Evolutionary conservation across 805 yeast species (phyloP), one percentile per base, ranked within the genome.

Genomic region (Cyberlindnera americana): DNA sequence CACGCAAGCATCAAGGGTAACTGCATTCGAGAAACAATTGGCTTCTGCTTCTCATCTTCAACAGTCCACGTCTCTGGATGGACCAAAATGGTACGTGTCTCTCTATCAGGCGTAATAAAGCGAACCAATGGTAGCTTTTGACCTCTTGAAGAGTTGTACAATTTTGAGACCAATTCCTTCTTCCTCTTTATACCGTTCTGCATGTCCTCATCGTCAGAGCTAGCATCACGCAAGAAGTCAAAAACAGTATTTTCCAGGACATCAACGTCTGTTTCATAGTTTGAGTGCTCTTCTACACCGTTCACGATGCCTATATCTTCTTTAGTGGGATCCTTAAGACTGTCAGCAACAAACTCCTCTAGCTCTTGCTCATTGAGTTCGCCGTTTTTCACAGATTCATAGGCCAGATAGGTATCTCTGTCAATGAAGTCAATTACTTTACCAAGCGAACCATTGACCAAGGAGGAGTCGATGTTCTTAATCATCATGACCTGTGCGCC

Each of bases 1-100:
- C 98, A 93, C 0, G 99, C 95, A n/a, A 90, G 66, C 52, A 91
- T 80, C 38, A 93, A 64, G 0, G 99, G 99, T 2, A 93, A 50
- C 56, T 93, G 99, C 0, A 71, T 68, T 52, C 97, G 69, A 2
- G 83, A 70, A 1, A 86, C 95, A 12, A 87, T 49, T 0, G 82
- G 76, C 8, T 69, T 69, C 16, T 83, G 87, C 18, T 70, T 64
- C 37, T 83, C 88, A 60, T 88, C 95, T 47, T 82, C 91, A 17
- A 86, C 68, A 0, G 72, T 73, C 88, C 96, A 91, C 12, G 70
- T 70, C 56, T 91, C 98, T 0, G 90, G 88, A 46, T 79, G 83
- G 3, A 89, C 83, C 11, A 90, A 61, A 1, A 87, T 80, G n/a
- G 81, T 81, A 46, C 96, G 64, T 1, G 85, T 72, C 3, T 77